Evolutionary conservation across 2,329 filamentous ascomycete species (phyloP), one percentile per base, ranked within the genome.

Genomic region (Cladophialophora yegresii): DNA sequence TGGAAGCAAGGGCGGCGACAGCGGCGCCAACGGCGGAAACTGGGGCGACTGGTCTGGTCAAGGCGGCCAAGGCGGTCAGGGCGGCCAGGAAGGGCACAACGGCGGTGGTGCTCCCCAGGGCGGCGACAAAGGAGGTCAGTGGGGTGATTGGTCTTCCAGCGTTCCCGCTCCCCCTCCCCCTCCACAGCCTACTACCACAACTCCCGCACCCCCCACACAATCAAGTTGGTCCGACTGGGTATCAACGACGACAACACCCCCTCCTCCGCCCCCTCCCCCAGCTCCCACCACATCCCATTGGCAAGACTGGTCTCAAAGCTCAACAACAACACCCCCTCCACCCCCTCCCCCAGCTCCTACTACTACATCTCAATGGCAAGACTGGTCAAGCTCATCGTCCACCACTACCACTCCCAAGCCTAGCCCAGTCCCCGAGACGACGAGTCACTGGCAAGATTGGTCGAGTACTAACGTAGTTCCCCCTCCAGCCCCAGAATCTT

Each of bases 1-100:
- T 7, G 64, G 70, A 57, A 67, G 67, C 66, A 33, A 64, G 12
- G 64, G 66, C 43, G 61, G 67, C 66, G 23, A 64, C 8, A 61
- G 66, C 43, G 58, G 58, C 36, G 36, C 33, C 20, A 36, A 53
- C 50, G 55, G 51, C 23, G 64, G 61, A 23, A 58, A 53, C 30
- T 65, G 69, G 63, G 64, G 59, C 45, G 61, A 68, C 30, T 68
- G 66, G 65, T 61, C 57, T 26, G 40, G 59, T 20, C 16, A 23
- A 28, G 45, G 47, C 22, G 23, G 22, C 30, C 50, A 49, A 55
- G 54, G 50, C 26, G 26, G 26, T 28, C 16, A 23, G 26, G 45
- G 47, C 22, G 23, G 22, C 45, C 50, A 49, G 56, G 54, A 43
- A 61, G 65, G 62, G 60, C 55, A 65, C 28, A 28, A 28, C 23